Conservation (phyloP, 768 basidiomycete species). For the Cyathus striatus region DNA sequence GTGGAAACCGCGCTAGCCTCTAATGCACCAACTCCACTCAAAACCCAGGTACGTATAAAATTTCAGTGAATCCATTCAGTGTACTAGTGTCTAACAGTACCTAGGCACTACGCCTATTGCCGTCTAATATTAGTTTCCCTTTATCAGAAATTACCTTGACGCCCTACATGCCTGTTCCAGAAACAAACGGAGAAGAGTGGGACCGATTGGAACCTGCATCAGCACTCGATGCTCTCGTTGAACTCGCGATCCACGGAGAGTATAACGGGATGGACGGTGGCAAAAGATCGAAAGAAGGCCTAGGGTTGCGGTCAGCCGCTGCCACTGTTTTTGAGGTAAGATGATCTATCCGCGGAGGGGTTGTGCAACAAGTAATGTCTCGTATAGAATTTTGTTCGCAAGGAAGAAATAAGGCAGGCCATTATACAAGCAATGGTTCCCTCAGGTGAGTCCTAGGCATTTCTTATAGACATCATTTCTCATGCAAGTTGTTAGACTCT, state of each 20-base stretch:
- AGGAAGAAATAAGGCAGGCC: constrained; percentile 64
- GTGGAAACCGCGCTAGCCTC: constrained; percentile 87
- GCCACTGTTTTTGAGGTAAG: constrained; percentile 79
- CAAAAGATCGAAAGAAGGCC: constrained; percentile 56
- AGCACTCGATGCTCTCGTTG: constrained; percentile 78
- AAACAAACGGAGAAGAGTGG: constrained; percentile 90
- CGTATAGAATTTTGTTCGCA: constrained; percentile 67
- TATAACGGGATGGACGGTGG: constrained; percentile 64
- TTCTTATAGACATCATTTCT: too few species aligned
- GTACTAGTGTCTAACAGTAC: constrained; percentile 3
- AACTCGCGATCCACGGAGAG: constrained; percentile 84
- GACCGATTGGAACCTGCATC: constrained; percentile 79
- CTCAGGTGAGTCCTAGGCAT: too few species aligned
- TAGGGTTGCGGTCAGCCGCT: constrained; percentile 74
- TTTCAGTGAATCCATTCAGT: not conserved
- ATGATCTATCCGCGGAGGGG: not conserved
- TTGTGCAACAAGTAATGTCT: constrained; percentile 1
- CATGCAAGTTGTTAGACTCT: constrained; percentile 16
- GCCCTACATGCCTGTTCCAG: constrained; percentile 71
- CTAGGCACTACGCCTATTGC: constrained; percentile 44
- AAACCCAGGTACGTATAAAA: constrained; percentile 63
- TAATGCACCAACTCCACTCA: constrained; percentile 86
- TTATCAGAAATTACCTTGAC: constrained; percentile 65
- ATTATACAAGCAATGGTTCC: constrained; percentile 73
- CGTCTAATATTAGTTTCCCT: constrained; percentile 48